phyloP scores from a whole-genome alignment of 2,329 filamentous ascomycete genomes.

The Seiridium unicorne region DNA sequence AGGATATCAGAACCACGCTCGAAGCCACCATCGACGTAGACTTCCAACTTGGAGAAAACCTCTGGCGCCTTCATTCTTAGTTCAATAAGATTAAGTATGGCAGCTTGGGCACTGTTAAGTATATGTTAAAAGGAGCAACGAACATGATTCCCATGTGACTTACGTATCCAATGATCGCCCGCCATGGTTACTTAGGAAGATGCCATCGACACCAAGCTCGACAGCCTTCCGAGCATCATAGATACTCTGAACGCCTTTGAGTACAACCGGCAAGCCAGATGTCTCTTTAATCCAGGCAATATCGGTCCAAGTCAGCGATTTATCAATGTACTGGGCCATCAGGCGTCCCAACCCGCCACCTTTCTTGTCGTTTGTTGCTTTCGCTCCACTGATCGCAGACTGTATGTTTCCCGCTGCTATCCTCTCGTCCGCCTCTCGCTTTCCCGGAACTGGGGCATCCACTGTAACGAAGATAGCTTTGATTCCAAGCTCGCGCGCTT shows the following conservation, averaged over 20 bases:
- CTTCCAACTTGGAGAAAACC: conserved; percentile 46
- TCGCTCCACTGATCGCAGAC: conserved; percentile 37
- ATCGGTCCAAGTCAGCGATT: conserved; percentile 50
- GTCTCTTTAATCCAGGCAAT: conserved; percentile 49
- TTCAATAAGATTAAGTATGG: conserved; percentile 50
- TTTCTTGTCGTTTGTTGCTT: conserved; percentile 47
- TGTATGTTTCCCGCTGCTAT: conserved; percentile 41
- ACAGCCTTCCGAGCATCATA: conserved; percentile 52
- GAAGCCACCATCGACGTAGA: conserved; percentile 54
- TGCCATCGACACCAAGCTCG: conserved; percentile 48
- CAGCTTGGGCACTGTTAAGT: conserved; percentile 33
- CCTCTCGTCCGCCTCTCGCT: conserved; percentile 57
- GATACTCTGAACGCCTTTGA: conserved; percentile 57
- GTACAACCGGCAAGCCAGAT: conserved; percentile 46
- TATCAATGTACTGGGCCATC: conserved; percentile 52
- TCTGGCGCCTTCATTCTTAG: conserved; percentile 47
- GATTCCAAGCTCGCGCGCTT: conserved; percentile 46
- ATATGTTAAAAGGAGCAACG: neutral
- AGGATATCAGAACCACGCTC: conserved; percentile 52
- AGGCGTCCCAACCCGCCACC: conserved; percentile 51
- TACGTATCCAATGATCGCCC: conserved; percentile 53
- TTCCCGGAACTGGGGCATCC: conserved; percentile 74
- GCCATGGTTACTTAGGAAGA: conserved; percentile 58
- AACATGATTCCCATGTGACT: conserved; percentile 17
- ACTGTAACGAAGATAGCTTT: conserved; percentile 37